Conservation (phyloP, 2,329 filamentous ascomycete genomes). For the Claviceps purpurea region DNA sequence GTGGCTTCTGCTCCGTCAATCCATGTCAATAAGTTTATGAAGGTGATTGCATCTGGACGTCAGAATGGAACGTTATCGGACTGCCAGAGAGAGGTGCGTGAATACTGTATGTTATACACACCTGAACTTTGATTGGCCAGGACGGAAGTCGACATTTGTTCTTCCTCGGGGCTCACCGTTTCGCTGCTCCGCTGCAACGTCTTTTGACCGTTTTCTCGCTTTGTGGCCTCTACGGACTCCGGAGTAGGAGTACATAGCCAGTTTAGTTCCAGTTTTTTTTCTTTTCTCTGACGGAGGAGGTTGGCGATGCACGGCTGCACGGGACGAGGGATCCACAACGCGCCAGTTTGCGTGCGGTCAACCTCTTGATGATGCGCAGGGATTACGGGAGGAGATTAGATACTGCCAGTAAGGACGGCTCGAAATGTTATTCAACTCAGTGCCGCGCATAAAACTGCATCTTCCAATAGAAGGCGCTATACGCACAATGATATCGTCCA, state of each 20-base stretch:
- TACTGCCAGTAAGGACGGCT: background rate
- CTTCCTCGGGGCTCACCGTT: background rate
- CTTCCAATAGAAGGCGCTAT: background rate
- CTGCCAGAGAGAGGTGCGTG: background rate
- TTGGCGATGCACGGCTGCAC: background rate
- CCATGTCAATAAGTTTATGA: background rate
- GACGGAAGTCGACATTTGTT: background rate
- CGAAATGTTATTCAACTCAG: constrained; percentile 10
- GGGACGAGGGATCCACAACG: background rate
- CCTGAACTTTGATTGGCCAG: background rate
- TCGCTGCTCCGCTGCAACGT: background rate
- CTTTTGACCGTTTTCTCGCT: background rate
- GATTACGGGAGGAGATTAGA: background rate
- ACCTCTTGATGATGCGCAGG: constrained; percentile 9
- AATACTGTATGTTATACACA: background rate
- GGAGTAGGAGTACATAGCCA: too few relatives aligned
- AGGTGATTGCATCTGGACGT: background rate
- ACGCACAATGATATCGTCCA: background rate
- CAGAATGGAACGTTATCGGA: background rate
- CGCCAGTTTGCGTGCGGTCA: background rate
- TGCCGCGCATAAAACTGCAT: background rate
- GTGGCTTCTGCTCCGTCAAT: background rate
- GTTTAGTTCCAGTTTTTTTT: background rate
- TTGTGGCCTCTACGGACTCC: background rate
- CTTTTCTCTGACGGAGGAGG: background rate